phyloP scores from a whole-genome alignment of 306 rosid genomes.

The Arachis stenosperma region DNA sequence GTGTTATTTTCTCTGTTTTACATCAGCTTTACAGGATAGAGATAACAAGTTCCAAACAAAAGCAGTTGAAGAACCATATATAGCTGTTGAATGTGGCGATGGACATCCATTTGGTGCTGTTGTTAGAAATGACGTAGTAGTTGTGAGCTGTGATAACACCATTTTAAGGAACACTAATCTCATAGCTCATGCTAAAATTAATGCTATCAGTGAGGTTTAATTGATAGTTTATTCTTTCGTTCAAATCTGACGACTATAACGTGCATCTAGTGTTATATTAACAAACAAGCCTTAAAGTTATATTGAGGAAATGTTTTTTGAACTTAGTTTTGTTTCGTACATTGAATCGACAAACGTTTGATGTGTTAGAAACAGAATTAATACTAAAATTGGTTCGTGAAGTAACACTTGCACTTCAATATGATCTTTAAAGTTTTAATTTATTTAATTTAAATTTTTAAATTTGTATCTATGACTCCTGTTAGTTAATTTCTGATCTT shows the following conservation, averaged over 20 bases:
- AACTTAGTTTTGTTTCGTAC: too few species aligned
- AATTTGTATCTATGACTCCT: too few species aligned
- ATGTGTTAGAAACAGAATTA: too few species aligned
- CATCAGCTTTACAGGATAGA: constrained; percentile 73
- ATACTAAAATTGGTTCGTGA: too few species aligned
- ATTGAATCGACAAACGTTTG: too few species aligned
- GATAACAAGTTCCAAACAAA: constrained; percentile 63
- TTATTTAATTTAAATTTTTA: too few species aligned
- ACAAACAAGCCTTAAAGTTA: too few species aligned
- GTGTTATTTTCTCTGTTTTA: constrained; percentile 25
- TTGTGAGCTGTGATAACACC: constrained; percentile 85
- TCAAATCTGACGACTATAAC: constrained; percentile 17
- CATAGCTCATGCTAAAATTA: constrained; percentile 88
- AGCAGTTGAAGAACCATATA: constrained; percentile 86
- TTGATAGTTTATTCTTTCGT: constrained; percentile 8
- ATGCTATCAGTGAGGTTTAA: constrained; percentile 85
- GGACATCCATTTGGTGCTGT: constrained; percentile 93
- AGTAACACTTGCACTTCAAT: too few species aligned
- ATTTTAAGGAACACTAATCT: constrained; percentile 73
- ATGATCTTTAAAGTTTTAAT: too few species aligned
- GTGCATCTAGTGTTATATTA: not conserved
- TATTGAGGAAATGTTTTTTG: not conserved
- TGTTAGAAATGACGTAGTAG: constrained; percentile 76
- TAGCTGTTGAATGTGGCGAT: constrained; percentile 77
- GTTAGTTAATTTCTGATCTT: too few species aligned